These are phyloP conservation scores for Brassica cretica DNA, from an alignment of 345 rosid genomes.

Conservation along the genomic window DNA sequence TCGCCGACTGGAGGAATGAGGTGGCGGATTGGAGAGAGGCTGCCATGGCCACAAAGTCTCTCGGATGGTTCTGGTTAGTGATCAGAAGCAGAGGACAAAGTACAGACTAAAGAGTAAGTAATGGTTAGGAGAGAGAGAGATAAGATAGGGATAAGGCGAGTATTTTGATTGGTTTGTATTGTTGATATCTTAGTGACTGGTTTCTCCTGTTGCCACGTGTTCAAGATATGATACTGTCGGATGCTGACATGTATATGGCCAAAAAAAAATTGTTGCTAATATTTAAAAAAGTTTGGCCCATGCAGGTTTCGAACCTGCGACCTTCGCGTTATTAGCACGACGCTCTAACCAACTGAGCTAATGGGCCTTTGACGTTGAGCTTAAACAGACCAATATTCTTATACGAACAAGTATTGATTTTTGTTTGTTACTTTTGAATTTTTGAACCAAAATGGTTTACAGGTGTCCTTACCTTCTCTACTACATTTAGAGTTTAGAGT, in stretches of 20 bases:
- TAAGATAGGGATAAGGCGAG: conserved; percentile 72
- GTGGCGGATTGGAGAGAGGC: conserved; percentile 91
- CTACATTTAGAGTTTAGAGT: too few relatives aligned
- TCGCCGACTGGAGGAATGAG: conserved; percentile 77
- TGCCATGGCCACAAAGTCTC: conserved; percentile 67
- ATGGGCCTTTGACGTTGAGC: neutral
- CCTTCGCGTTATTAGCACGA: conserved; percentile 98
- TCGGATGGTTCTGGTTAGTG: conserved; percentile 1
- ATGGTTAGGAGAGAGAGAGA: conserved; percentile 42
- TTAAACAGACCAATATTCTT: too few relatives aligned
- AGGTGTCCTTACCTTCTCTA: too few relatives aligned
- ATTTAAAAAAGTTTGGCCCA: neutral
- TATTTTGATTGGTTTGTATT: conserved; percentile 60
- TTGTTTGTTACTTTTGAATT: too few relatives aligned
- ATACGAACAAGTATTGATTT: too few relatives aligned
- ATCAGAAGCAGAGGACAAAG: conserved; percentile 21
- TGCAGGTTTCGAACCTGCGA: conserved; percentile 46
- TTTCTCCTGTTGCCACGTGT: conserved; percentile 56
- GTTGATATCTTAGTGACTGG: conserved; percentile 33
- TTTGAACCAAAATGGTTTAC: neutral
- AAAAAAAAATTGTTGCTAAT: neutral
- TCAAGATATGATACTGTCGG: conserved; percentile 42
- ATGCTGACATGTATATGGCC: conserved; percentile 34
- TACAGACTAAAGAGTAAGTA: conserved; percentile 22
- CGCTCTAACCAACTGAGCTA: conserved; percentile 69